Conservation (phyloP, 2,329 filamentous ascomycete genomes). For the Pseudomassariella vexata region DNA sequence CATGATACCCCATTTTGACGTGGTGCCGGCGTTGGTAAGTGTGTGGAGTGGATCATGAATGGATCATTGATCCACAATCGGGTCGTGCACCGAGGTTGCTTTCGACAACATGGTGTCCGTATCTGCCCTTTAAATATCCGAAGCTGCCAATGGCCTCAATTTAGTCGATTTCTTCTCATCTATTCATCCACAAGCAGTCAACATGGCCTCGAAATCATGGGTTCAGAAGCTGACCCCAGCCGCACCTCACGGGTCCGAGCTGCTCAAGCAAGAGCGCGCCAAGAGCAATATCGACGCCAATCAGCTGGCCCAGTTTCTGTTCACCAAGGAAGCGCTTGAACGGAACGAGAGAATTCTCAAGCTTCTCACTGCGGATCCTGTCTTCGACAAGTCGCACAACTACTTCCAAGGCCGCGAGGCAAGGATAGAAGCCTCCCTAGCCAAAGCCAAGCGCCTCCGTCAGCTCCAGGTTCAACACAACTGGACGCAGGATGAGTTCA, state of each 20-base stretch:
- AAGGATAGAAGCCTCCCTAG: conserved; percentile 63
- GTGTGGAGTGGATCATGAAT: too few relatives aligned
- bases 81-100: too few relatives aligned
- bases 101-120: too few relatives aligned
- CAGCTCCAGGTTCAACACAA: conserved; percentile 60
- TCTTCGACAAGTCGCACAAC: conserved; percentile 75
- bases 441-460: conserved; percentile 63
- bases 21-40: too few relatives aligned
- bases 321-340: conserved; percentile 59
- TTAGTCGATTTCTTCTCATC: too few relatives aligned
- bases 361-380: conserved; percentile 59
- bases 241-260: conserved; percentile 61
- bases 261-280: conserved; percentile 63
- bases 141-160: too few relatives aligned
- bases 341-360: conserved; percentile 55
- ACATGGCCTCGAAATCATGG: too few relatives aligned
- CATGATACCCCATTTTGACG: too few relatives aligned
- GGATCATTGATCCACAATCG: too few relatives aligned
- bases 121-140: too few relatives aligned
- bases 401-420: conserved; percentile 68
- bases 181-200: too few relatives aligned
- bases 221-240: conserved; percentile 62
- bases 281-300: conserved; percentile 63
- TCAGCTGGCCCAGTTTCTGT: conserved; percentile 62
- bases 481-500: conserved; percentile 61